phyloP scores from a whole-genome alignment of 164 flowering plant species.

The Nymphaea thermarum region DNA sequence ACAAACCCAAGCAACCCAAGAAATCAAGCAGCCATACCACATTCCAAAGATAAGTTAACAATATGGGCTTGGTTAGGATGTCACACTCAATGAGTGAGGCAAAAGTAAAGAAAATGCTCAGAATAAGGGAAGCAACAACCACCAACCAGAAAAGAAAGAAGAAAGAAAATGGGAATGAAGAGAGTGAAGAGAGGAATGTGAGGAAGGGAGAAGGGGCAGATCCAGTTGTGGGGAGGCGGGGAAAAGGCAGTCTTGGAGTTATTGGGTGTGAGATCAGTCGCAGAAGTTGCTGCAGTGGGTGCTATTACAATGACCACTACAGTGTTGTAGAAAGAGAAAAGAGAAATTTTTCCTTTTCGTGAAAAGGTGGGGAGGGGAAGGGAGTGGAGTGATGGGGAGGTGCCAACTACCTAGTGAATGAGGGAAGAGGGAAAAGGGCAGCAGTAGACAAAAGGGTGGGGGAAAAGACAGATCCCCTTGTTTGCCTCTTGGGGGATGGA shows the following conservation, averaged over 20 bases:
- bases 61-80: neutral
- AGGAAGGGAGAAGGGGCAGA: neutral
- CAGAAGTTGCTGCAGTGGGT: neutral
- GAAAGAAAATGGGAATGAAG: neutral
- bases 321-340: neutral
- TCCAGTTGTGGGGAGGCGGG: neutral
- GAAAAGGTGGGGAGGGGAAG: neutral
- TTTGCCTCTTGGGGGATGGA: neutral
- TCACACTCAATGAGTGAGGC: neutral
- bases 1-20: neutral
- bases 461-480: neutral
- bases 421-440: neutral
- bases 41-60: neutral
- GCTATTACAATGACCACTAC: neutral
- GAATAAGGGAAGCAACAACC: neutral
- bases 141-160: neutral
- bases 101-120: neutral
- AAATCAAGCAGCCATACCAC: neutral
- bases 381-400: neutral
- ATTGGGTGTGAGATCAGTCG: neutral
- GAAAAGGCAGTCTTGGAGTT: neutral
- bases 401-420: neutral
- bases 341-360: neutral
- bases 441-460: neutral
- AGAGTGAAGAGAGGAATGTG: neutral